A percentile compares a stretch with the other conserved stretches of the same genome.
Conservation (phyloP, 2,329 filamentous ascomycete genomes). For the Pyrenochaeta sp. region DNA sequence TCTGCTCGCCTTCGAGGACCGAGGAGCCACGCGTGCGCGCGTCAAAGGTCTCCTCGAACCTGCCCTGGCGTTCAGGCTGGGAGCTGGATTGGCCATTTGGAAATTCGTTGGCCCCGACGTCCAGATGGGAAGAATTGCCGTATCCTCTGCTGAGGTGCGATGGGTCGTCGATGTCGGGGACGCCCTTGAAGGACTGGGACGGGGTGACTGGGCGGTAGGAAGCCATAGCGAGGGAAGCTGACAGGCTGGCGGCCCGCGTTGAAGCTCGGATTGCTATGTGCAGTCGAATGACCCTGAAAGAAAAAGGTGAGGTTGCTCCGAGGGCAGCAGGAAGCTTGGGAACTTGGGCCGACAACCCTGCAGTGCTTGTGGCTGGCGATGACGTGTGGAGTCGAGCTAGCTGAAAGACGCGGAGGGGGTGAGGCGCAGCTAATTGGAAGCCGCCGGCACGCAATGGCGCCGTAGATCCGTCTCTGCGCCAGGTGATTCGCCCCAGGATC, state of each 20-base stretch:
- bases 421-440: conserved; percentile 26
- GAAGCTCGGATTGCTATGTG: conserved; percentile 5
- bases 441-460: conserved; percentile 18
- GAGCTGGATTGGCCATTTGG: conserved; percentile 44
- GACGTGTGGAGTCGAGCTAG: conserved; percentile 25
- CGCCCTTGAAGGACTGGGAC: conserved; percentile 44
- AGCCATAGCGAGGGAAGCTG: conserved; percentile 26
- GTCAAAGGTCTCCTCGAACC: conserved; percentile 76
- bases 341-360: conserved; percentile 13
- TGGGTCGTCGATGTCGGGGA: conserved; percentile 46
- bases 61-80: conserved; percentile 50
- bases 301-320: conserved; percentile 16
- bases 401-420: conserved; percentile 8
- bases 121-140: conserved; percentile 33
- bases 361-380: conserved; percentile 25
- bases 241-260: conserved; percentile 6
- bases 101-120: conserved; percentile 48
- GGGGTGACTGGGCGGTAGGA: conserved; percentile 36
- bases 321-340: conserved; percentile 4
- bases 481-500: conserved; percentile 5
- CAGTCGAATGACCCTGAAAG: conserved; percentile 10
- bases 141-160: conserved; percentile 46
- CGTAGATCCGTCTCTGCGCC: conserved; percentile 18
- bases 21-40: conserved; percentile 72
- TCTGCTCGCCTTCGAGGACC: conserved; percentile 61